Base-by-base conservation (phyloP, 768 basidiomycete species). In the Leccinum imitatum region DNA sequence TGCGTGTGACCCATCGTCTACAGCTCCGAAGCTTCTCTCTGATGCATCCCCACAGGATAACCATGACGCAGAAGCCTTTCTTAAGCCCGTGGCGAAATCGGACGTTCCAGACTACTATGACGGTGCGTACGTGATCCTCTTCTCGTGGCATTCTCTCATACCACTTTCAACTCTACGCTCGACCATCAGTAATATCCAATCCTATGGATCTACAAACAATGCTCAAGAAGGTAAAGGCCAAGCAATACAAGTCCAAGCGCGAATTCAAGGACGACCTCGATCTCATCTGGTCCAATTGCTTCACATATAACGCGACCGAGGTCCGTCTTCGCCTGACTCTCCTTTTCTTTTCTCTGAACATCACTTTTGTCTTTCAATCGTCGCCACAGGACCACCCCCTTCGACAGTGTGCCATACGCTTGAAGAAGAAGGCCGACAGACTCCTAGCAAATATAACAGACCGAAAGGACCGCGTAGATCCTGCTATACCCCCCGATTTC, bases 191-290 rank as follows among this genome's bases (percentile, higher is more conserved):
- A 65, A 97, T 99, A 73, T 77, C 87, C 57, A 87, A 87, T 63
- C 95, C 97, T 5, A 99, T 99, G 97, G 97, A 99, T 78, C 80
- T 98, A 48, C 87, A 87, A 62, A 91, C 95, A 0, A 91, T 99
- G 84, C 81, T 89, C 54, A 93, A 87, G 82, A 95, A 95, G 76
- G 90, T 98, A 71, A 98, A 97, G 78, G 79, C 83, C 59, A 92
- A 91, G 71, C 82, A 85, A 52, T 98, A 97, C 83, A 95, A 95
- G 76, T 92, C 87, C 31, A 98, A 98, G 77, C 81, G 86, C 63
- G 91, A 95, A 67, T 98, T 99, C 75, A 89, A 89, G 63, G 89
- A 91, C 60, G 97, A 99, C 76, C 79, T 99, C 47, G 92, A 96
- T 65, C 84, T 98, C 62, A 98, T 99, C 65, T 99, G 97, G 97